Conservation (phyloP, 2,329 filamentous ascomycete genomes). For the Colletotrichum zoysiae region DNA sequence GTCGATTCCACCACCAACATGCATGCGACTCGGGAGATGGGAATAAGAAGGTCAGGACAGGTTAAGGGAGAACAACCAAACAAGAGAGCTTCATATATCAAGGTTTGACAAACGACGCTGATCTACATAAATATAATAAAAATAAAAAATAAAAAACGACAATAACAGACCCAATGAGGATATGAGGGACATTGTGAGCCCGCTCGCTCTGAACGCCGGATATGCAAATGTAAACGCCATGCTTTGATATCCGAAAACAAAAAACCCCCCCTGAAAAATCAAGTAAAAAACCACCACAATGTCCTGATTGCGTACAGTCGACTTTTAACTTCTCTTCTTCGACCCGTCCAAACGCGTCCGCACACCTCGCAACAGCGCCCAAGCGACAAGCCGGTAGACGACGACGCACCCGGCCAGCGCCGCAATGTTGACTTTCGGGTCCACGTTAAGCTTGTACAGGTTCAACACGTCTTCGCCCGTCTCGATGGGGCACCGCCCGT, state of each 20-base stretch:
- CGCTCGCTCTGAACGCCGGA: not conserved
- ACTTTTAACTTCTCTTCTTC: slow-evolving; percentile 49
- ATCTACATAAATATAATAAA: not conserved
- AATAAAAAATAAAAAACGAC: too few species aligned
- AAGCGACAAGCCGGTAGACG: slow-evolving; percentile 74
- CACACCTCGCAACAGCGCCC: slow-evolving; percentile 66
- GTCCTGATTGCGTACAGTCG: too few species aligned
- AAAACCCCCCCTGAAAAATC: too few species aligned
- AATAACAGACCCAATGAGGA: not conserved
- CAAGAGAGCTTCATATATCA: not conserved
- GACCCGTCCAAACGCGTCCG: slow-evolving; percentile 61
- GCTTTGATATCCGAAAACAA: too few species aligned
- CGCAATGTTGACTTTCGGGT: slow-evolving; percentile 71
- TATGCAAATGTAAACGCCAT: not conserved
- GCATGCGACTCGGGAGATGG: not conserved
- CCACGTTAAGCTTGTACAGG: slow-evolving; percentile 74
- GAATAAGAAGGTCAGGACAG: not conserved
- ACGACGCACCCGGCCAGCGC: slow-evolving; percentile 74
- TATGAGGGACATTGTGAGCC: not conserved
- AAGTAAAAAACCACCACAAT: too few species aligned
- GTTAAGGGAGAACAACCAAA: too few species aligned
- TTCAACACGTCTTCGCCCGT: slow-evolving; percentile 76
- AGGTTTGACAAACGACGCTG: not conserved
- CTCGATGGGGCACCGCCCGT: slow-evolving; percentile 73
- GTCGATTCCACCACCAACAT: not conserved